Evolutionary conservation across 805 yeast genomes (phyloP).

Genomic region (Kluyveromyces aestuarii): DNA sequence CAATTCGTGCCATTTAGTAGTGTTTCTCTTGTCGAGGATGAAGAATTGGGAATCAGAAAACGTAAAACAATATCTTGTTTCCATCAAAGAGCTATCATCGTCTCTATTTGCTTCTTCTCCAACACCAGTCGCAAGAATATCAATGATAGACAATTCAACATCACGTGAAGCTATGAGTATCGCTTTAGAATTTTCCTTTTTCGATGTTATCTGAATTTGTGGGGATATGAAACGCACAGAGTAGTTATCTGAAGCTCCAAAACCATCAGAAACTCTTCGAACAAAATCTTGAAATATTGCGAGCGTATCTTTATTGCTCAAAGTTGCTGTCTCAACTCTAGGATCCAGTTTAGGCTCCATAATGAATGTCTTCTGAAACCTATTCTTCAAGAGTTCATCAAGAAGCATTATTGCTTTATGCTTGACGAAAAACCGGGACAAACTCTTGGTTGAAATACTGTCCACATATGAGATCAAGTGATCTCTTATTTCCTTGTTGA

Average conservation of each 20-base stretch:
- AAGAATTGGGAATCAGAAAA: constrained; percentile 49
- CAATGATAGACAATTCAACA: constrained; percentile 45
- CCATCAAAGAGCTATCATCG: constrained; percentile 34
- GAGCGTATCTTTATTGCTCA: constrained; percentile 27
- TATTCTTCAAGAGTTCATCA: constrained; percentile 30
- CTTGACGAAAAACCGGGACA: constrained; percentile 37
- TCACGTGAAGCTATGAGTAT: constrained; percentile 48
- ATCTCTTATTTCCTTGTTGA: constrained; percentile 45
- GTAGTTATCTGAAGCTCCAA: constrained; percentile 41
- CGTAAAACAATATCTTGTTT: constrained; percentile 47
- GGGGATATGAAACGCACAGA: constrained; percentile 50
- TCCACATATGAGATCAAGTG: constrained; percentile 39
- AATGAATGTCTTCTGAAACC: constrained; percentile 13
- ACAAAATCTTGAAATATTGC: constrained; percentile 41
- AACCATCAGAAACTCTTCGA: constrained; percentile 31
- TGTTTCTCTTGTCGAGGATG: constrained; percentile 36
- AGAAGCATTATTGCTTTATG: constrained; percentile 42
- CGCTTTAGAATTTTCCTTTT: constrained; percentile 38
- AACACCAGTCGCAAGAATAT: constrained; percentile 30
- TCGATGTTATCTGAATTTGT: constrained; percentile 48
- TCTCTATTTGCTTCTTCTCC: constrained; percentile 19
- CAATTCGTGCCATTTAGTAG: constrained; percentile 25
- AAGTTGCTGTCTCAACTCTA: constrained; percentile 1
- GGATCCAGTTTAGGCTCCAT: constrained; percentile 10
- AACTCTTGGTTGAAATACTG: constrained; percentile 34